Conservation (phyloP, 768 basidiomycete species). For the Lyophyllum atratum region DNA sequence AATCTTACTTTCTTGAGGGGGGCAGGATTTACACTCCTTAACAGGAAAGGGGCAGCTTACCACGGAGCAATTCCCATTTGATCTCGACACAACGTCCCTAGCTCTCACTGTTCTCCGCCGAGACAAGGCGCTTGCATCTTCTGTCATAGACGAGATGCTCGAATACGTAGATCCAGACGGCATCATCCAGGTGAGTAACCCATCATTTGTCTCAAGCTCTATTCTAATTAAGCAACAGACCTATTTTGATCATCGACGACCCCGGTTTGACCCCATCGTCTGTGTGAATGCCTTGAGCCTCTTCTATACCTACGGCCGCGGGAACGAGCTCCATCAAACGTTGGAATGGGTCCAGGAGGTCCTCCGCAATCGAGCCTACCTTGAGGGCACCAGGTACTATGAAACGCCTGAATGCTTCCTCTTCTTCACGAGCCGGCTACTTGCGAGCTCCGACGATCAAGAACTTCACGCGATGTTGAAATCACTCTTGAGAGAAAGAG, state of each 20-base stretch:
- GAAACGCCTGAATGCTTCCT: slow-evolving; percentile 53
- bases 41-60: slow-evolving; percentile 43
- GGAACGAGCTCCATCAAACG: slow-evolving; percentile 42
- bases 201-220: background rate
- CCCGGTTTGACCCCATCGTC: slow-evolving; percentile 55
- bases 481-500: slow-evolving; percentile 43
- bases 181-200: slow-evolving; percentile 43
- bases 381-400: slow-evolving; percentile 59
- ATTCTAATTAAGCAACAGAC: slow-evolving; percentile 33
- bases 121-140: slow-evolving; percentile 32
- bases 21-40: background rate
- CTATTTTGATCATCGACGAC: slow-evolving; percentile 52
- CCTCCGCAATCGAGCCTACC: slow-evolving; percentile 52
- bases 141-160: slow-evolving; percentile 61
- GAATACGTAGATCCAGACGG: slow-evolving; percentile 49
- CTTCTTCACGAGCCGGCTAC: slow-evolving; percentile 49
- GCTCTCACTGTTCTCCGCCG: slow-evolving; percentile 44
- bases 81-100: slow-evolving; percentile 61
- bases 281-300: slow-evolving; percentile 51
- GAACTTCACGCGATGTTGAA: slow-evolving; percentile 38
- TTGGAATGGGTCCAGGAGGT: slow-evolving; percentile 52
- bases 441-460: slow-evolving; percentile 33
- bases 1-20: background rate
- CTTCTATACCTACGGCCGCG: slow-evolving; percentile 52
- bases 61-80: slow-evolving; percentile 51